These are phyloP conservation scores for Pseudocercospora musae DNA, from an alignment of 2,329 filamentous ascomycete genomes.

Conservation along the genomic window DNA sequence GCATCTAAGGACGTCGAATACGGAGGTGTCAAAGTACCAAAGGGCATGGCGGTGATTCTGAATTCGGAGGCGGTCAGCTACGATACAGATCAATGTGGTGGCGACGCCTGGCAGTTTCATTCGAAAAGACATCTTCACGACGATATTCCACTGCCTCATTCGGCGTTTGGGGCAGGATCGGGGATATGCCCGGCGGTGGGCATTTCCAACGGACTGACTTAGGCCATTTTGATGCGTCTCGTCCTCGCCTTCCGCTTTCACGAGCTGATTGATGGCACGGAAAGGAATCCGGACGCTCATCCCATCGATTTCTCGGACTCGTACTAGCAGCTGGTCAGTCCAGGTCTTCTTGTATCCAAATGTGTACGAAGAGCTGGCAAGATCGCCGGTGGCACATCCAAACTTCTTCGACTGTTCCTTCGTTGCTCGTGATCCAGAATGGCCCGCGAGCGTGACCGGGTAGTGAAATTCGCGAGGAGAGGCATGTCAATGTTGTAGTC, in stretches of 20 bases:
- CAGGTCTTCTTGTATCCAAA: too few species aligned
- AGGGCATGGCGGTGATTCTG: slow-evolving; percentile 7
- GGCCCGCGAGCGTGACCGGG: neutral
- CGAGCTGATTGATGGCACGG: neutral
- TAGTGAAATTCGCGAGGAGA: too few species aligned
- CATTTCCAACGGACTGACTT: slow-evolving; percentile 6
- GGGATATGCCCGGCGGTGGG: slow-evolving; percentile 8
- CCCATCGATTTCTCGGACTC: slow-evolving; percentile 7
- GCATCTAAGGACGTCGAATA: neutral
- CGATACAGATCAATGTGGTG: slow-evolving; percentile 5
- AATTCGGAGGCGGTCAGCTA: slow-evolving; percentile 7
- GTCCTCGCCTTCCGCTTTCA: slow-evolving; percentile 5
- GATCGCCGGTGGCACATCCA: slow-evolving; percentile 3
- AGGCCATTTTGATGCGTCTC: slow-evolving; percentile 4
- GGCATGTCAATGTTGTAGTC: too few species aligned
- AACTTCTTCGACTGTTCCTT: slow-evolving; percentile 10
- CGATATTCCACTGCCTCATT: slow-evolving; percentile 1
- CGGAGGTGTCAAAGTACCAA: neutral
- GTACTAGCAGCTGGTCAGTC: slow-evolving; percentile 4
- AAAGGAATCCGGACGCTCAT: slow-evolving; percentile 1
- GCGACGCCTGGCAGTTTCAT: slow-evolving; percentile 5
- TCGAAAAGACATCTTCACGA: neutral
- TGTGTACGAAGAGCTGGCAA: neutral
- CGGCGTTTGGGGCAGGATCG: slow-evolving; percentile 2
- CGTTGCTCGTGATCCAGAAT: slow-evolving; percentile 4